Evolutionary conservation across 768 basidiomycete species (phyloP), one percentile per base, ranked within the genome.

Genomic region (Lyophyllum atratum): DNA sequence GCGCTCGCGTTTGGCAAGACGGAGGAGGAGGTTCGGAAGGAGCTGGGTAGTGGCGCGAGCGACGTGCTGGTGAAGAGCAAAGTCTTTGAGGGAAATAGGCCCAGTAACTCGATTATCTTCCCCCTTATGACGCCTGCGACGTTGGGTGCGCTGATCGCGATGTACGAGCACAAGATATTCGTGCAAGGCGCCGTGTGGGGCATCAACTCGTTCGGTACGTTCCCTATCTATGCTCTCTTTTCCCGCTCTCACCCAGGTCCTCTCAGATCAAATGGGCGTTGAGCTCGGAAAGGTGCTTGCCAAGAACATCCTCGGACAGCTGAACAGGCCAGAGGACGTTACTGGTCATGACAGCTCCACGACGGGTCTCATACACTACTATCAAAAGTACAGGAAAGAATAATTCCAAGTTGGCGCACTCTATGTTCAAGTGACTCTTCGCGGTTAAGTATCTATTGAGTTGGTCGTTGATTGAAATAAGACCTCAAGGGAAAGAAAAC

Each of bases 151-250:
- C 77, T 97, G 52, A 90, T 97, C 68, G 93, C 90, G 17, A 67
- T 97, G 62, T 97, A 96, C 70, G 95, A 98, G 75, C 97, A 99
- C 82, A 99, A 99, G 81, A 97, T 99, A 70, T 98, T 98, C 74
- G 90, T 92, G 0, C 97, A 98, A 71, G 97, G 97, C 69, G 89
- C 91, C 44, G 80, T 98, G 57, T 98, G 95, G 95, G 95, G 95
- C 22, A 96, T 99, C 81, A 98, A 99, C 80, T 95, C 93, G 3
- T 98, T 93, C 71, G 95, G 93, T 93, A 54, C 31, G 83, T 71
- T 19, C 19, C 47, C 26, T 29, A 26, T 31, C 22, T 6, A 22
- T 26, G 12, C 47, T 26, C 29, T 25, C 40, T n/a, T 6, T 25
- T n/a, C 12, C 49, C 58, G 66, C 22, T 10, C n/a, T 28, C 12